A percentile compares a stretch with the other conserved stretches of the same genome.
phyloP scores from a whole-genome alignment of 2,329 filamentous ascomycete species.

The Plectosphaerella sp. region DNA sequence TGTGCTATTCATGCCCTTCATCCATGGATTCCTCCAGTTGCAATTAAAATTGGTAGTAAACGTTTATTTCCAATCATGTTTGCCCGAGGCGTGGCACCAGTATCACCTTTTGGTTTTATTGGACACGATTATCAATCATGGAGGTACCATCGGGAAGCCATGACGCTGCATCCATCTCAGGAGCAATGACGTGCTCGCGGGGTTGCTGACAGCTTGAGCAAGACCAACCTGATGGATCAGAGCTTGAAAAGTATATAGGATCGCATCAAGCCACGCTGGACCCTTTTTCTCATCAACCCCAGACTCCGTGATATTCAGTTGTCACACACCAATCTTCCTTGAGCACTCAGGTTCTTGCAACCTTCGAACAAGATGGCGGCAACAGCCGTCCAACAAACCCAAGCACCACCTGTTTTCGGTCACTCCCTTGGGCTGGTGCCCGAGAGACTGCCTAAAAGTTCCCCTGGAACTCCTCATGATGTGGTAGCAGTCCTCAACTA shows the following conservation, averaged over 20 bases:
- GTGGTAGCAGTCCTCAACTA: slow-evolving; percentile 32
- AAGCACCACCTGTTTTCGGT: neutral
- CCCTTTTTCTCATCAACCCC: neutral
- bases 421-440: neutral
- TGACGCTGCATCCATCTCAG: slow-evolving; percentile 5
- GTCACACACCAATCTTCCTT: neutral
- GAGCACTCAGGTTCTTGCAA: neutral
- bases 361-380: slow-evolving; percentile 6
- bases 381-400: slow-evolving; percentile 4
- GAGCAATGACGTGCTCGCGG: slow-evolving; percentile 18
- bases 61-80: too few species aligned
- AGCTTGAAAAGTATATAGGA: neutral
- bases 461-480: slow-evolving; percentile 11
- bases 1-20: too few species aligned
- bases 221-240: too few species aligned
- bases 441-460: neutral
- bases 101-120: neutral
- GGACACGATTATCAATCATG: slow-evolving; percentile 18
- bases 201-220: neutral
- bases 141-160: neutral
- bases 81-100: too few species aligned
- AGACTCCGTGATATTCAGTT: neutral
- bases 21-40: too few species aligned
- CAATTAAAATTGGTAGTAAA: too few species aligned
- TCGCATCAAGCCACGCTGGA: neutral